Evolutionary conservation across 495 filamentous ascomycete genomes (phyloP), one percentile per base, ranked within the genome.

Genomic region (Neurospora sp.): DNA sequence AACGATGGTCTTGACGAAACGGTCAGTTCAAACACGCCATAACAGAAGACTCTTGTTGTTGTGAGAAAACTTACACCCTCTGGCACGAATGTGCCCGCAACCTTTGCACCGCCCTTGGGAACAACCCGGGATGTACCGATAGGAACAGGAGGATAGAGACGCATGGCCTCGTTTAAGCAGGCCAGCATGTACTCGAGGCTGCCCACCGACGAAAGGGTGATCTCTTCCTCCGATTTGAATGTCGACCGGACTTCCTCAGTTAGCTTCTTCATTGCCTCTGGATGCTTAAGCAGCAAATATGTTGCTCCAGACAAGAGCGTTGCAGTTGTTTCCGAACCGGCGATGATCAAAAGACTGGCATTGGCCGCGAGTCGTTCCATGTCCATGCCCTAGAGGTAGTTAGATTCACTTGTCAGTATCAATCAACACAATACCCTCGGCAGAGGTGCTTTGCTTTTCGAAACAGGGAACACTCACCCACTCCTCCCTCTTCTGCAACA

Each of bases 301-400:
- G 84, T 84, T 3, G 79, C 77, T 6, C 82, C 83, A 6, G 78
- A 75, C 34, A 91, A 77, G 3, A 83, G 36, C 0, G 88, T 87
- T 2, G 88, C 86, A 1, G 88, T 87, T 7, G 89, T 89, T 73
- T 90, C 89, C 1, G 84, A 86, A 0, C 81, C 78, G 24, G 79
- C 79, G 36, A 80, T 74, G 54, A 79, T 74, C 19, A 82, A 71
- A 4, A 77, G 37, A 37, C 71, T 39, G 37, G 76, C 76, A 34
- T 80, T 78, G 28, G 82, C 71, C 10, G 77, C 69, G 1, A 82
- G 45, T 4, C 76, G 17, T 1, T 71, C 62, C 24, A 76, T 71
- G 17, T 76, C 72, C 31, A 78, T 42, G n/a, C 74, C 73, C 54
- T 75, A 45, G 8, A n/a, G n/a, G 5, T 5, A 6, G 69, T 15